Conservation (phyloP, 2,329 filamentous ascomycete species). For the Fusarium praegraminearum region DNA sequence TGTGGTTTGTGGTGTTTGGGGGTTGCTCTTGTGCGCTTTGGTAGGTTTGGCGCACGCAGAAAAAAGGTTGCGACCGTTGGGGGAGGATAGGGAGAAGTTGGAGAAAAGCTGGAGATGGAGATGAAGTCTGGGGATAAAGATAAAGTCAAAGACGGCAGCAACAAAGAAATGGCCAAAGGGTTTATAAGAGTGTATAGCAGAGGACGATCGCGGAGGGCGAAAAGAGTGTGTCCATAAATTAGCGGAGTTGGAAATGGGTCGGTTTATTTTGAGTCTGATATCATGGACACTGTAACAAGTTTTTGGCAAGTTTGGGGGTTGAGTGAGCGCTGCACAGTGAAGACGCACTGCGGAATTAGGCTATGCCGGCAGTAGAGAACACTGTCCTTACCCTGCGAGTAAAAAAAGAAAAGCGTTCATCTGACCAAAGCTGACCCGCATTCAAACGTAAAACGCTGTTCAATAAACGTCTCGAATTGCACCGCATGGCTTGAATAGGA, state of each 20-base stretch:
- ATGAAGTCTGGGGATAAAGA: slow-evolving; percentile 27
- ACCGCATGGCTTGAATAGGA: slow-evolving; percentile 22
- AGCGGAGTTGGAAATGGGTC: slow-evolving; percentile 31
- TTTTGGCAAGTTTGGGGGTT: slow-evolving; percentile 26
- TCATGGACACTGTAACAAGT: slow-evolving; percentile 28
- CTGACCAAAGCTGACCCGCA: slow-evolving; percentile 23
- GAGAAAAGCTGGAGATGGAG: slow-evolving; percentile 31
- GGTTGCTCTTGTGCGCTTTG: slow-evolving; percentile 3
- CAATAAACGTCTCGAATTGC: slow-evolving; percentile 23
- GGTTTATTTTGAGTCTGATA: slow-evolving; percentile 18
- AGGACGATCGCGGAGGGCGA: slow-evolving; percentile 25
- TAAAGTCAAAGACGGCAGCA: background rate
- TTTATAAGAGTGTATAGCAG: slow-evolving; percentile 29
- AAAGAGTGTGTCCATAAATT: slow-evolving; percentile 31
- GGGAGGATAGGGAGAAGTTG: background rate
- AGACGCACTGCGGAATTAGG: slow-evolving; percentile 14
- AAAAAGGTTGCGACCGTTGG: background rate
- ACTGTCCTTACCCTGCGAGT: slow-evolving; percentile 6
- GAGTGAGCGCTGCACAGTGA: slow-evolving; percentile 1
- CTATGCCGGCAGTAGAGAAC: slow-evolving; percentile 12
- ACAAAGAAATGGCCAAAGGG: slow-evolving; percentile 11
- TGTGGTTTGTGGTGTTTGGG: slow-evolving; percentile 16
- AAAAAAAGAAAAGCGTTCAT: slow-evolving; percentile 9
- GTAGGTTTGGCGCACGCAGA: background rate
- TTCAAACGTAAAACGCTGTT: slow-evolving; percentile 3